These are phyloP conservation scores for Tardiomyces blankii DNA, from an alignment of 1,139 yeast genomes.

Conservation along the genomic window DNA sequence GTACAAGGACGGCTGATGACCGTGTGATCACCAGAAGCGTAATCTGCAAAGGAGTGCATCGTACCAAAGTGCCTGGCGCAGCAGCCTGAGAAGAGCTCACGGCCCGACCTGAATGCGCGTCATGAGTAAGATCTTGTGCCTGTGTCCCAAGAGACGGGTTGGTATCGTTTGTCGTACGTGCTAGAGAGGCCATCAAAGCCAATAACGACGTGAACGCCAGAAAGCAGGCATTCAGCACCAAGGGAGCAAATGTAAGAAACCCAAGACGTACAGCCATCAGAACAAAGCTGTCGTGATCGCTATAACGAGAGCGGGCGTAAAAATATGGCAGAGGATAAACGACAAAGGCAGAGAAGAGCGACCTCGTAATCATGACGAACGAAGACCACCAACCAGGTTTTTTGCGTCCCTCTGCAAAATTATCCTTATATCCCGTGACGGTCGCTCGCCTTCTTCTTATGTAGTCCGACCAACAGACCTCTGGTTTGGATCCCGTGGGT, in stretches of 20 bases:
- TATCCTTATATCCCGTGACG: slow-evolving; percentile 54
- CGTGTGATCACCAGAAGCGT: too few species aligned
- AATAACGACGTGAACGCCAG: too few species aligned
- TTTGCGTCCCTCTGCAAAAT: slow-evolving; percentile 3
- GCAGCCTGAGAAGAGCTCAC: too few species aligned
- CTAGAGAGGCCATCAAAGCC: too few species aligned
- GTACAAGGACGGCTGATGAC: slow-evolving; percentile 35
- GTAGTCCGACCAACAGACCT: slow-evolving; percentile 51
- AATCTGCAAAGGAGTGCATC: too few species aligned
- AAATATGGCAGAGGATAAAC: slow-evolving; percentile 45
- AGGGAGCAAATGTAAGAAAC: slow-evolving; percentile 43
- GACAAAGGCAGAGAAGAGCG: slow-evolving; percentile 25
- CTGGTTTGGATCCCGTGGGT: slow-evolving; percentile 44
- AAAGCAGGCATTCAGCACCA: slow-evolving; percentile 32
- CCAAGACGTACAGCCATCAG: slow-evolving; percentile 39
- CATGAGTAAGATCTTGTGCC: too few species aligned
- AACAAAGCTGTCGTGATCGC: not conserved
- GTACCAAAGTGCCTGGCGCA: too few species aligned
- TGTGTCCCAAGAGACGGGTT: too few species aligned
- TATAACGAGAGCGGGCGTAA: slow-evolving; percentile 53
- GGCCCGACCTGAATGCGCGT: too few species aligned
- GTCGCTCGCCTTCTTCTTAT: slow-evolving; percentile 44
- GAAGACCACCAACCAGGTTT: slow-evolving; percentile 29
- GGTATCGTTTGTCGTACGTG: too few species aligned
- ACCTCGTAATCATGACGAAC: slow-evolving; percentile 56